Base-by-base conservation (phyloP, 352 stramenopile genomes). In the Phytophthora cactorum region DNA sequence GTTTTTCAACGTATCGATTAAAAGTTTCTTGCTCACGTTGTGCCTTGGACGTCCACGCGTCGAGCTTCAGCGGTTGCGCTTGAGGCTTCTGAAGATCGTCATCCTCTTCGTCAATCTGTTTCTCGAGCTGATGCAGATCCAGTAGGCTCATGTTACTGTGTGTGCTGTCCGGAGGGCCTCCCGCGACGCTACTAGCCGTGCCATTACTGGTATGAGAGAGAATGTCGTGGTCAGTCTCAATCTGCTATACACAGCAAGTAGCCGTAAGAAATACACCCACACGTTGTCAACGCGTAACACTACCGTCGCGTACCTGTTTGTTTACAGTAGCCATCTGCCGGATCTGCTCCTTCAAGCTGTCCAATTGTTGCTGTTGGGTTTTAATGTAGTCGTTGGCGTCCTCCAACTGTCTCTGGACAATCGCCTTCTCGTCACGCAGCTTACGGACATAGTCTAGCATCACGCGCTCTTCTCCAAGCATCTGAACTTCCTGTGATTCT, bases 391-490 rank as follows among this genome's bases (percentile, higher is more conserved):
- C 83, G 36, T 91, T 84, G 0, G 86, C 80, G 52, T 96, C 88
- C 27, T 92, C 84, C 25, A 96, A 61, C 52, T 91, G 77, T 27
- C 78, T 80, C 49, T 89, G 71, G 11, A 92, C 70, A 15, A 89
- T 66, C 0, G 66, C 68, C 56, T 94, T 95, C 36, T 96, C 88
- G 51, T 93, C 78, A 12, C 88, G 82, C 47, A 96, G 64, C 47
- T 93, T 93, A 15, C 88, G 88, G 14, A 96, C 82, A 68, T 94
- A 96, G 29, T 95, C 84, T 4, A 96, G 70, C 66, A 96, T 88
- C 1, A 87, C 81, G 31, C 78, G 75, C 52, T 96, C 83, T 70
- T 95, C 86, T 15, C 88, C 86, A 7, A 95, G 78, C 70, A 93
- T 90, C 31, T 84, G 70, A 49, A 84, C 87, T 66, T 96, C 86